Conservation (phyloP, 2,329 filamentous ascomycete genomes). For the Fonsecaea nubica region DNA sequence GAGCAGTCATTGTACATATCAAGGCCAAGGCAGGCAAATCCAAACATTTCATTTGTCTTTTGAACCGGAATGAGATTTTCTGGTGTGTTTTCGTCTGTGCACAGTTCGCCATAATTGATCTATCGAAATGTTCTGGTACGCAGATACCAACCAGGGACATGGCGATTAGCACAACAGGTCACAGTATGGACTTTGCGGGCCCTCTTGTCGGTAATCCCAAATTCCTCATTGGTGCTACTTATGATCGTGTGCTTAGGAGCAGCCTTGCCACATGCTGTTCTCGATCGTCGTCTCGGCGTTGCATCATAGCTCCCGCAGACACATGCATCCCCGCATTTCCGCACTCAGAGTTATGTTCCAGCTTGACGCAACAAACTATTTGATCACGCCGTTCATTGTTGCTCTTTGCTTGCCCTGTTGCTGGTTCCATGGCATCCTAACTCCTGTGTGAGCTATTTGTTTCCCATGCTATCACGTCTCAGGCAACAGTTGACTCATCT, state of each 20-base stretch:
- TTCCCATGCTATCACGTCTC: slow-evolving; percentile 18
- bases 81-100: not conserved
- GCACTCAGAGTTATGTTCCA: not conserved
- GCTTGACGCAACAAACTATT: not conserved
- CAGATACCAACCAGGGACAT: not conserved
- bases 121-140: not conserved
- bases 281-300: slow-evolving; percentile 9
- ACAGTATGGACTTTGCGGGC: not conserved
- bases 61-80: not conserved
- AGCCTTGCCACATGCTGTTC: not conserved
- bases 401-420: not conserved
- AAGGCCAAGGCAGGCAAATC: slow-evolving; percentile 25
- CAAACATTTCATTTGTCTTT: slow-evolving; percentile 21
- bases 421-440: not conserved
- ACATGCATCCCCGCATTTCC: slow-evolving; percentile 6
- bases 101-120: not conserved
- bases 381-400: not conserved
- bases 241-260: not conserved
- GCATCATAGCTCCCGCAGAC: slow-evolving; percentile 6
- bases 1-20: slow-evolving; percentile 33
- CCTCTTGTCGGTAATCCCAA: not conserved
- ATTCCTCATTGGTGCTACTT: not conserved
- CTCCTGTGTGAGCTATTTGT: not conserved
- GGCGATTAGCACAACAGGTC: not conserved
- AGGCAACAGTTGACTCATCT: slow-evolving; percentile 18